phyloP scores from a whole-genome alignment of 495 filamentous ascomycete species.

The Tuber calosporum region DNA sequence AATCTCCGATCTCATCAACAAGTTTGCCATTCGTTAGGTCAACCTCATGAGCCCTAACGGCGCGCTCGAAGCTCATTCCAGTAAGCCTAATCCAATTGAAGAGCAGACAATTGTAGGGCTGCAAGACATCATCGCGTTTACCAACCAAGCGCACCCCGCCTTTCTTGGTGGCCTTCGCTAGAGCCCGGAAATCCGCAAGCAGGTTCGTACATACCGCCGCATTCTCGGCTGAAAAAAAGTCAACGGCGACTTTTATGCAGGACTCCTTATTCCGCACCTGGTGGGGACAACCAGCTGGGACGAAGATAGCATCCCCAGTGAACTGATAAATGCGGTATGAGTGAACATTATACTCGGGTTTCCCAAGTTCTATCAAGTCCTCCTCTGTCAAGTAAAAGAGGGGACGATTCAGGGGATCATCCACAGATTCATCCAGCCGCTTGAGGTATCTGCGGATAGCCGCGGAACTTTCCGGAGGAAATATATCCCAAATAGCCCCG shows the following conservation, averaged over 20 bases:
- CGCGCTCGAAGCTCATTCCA: not conserved
- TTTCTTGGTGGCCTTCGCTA: slow-evolving; percentile 14
- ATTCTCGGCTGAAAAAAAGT: slow-evolving; percentile 42
- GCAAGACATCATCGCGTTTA: slow-evolving; percentile 41
- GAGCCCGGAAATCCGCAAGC: slow-evolving; percentile 25
- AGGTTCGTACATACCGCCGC: slow-evolving; percentile 23
- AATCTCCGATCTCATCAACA: not conserved
- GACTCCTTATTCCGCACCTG: slow-evolving; percentile 40
- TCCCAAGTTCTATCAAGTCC: slow-evolving; percentile 28
- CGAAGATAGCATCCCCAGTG: slow-evolving; percentile 41
- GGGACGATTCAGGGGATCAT: slow-evolving; percentile 42
- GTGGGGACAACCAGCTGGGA: slow-evolving; percentile 42
- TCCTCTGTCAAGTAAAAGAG: slow-evolving; percentile 40
- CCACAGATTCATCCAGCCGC: slow-evolving; percentile 6
- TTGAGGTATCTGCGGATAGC: slow-evolving; percentile 38
- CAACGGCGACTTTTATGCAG: slow-evolving; percentile 43
- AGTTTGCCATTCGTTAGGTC: not conserved
- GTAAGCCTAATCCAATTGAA: slow-evolving; percentile 27
- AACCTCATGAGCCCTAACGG: not conserved
- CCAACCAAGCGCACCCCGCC: not conserved
- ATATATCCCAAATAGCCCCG: slow-evolving; percentile 44
- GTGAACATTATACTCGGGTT: slow-evolving; percentile 16
- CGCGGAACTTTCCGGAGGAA: slow-evolving; percentile 31
- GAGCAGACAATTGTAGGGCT: slow-evolving; percentile 36
- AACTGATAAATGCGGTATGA: slow-evolving; percentile 40